Conservation (phyloP, 495 filamentous ascomycete species). For the Alectoria sarmentosa region DNA sequence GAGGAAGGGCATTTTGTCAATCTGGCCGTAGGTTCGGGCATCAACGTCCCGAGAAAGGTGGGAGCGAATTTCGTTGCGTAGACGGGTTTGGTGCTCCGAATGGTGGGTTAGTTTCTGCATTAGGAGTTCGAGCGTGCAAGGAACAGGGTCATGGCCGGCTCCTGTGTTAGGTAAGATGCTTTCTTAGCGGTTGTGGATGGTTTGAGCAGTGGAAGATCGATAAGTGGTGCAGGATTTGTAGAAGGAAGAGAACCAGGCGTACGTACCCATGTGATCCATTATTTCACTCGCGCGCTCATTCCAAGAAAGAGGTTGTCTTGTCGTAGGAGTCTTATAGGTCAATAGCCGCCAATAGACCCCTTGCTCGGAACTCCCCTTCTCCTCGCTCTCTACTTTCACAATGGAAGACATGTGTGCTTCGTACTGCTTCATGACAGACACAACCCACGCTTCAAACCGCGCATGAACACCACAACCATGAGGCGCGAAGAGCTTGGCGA, state of each 20-base stretch:
- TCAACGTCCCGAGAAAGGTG: slow-evolving; percentile 1
- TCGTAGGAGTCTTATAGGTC: slow-evolving; percentile 6
- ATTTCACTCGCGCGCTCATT: slow-evolving; percentile 22
- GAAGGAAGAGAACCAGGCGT: background rate
- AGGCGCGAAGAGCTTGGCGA: slow-evolving; percentile 8
- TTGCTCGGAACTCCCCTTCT: background rate
- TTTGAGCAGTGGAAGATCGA: background rate
- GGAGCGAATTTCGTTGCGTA: slow-evolving; percentile 18
- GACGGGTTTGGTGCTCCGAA: slow-evolving; percentile 7
- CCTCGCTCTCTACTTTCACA: background rate
- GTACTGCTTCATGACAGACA: slow-evolving; percentile 7
- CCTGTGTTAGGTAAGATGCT: background rate
- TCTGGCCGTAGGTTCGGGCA: slow-evolving; percentile 25
- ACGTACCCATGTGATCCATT: slow-evolving; percentile 24
- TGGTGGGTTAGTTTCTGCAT: slow-evolving; percentile 17
- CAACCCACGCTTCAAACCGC: slow-evolving; percentile 14
- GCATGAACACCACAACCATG: slow-evolving; percentile 9
- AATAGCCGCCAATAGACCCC: slow-evolving; percentile 14
- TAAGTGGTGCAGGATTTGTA: background rate
- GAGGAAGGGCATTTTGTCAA: slow-evolving; percentile 52
- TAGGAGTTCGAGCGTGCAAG: slow-evolving; percentile 16
- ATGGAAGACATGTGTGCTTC: slow-evolving; percentile 1
- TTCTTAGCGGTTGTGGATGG: background rate
- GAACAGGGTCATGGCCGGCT: slow-evolving; percentile 21
- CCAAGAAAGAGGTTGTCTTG: slow-evolving; percentile 2